Evolutionary conservation across 768 basidiomycete species (phyloP), one percentile per base, ranked within the genome.

Genomic region (Boletus reticuloceps): DNA sequence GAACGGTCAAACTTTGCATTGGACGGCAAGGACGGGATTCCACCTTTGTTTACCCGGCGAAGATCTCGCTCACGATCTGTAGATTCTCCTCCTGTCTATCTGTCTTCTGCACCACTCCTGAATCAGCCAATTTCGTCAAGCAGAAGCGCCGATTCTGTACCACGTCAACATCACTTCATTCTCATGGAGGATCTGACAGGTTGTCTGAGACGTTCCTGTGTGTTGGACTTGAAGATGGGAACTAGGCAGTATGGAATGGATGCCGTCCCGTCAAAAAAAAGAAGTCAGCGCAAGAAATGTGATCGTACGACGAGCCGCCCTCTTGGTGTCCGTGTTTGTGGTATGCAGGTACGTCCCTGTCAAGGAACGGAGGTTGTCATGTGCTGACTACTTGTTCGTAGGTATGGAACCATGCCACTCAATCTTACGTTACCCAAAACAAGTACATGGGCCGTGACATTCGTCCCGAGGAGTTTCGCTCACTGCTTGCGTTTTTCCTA

Each of bases 191-290:
- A 99, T 67, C 77, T 99, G 46, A 99, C 97, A 3, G 97, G 97
- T 25, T 78, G 89, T 34, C 72, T 97, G 66, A 95, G 90, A 72
- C 83, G 82, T 47, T 91, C 97, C 10, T 99, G 97, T 66, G 96
- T 99, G 40, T 83, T 98, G 65, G 97, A 99, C 72, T 77, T 99
- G 64, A 99, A 99, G 78, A 98, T 98, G 97, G 97, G 97, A n/a
- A 98, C 95, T 31, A 80, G 97, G 34, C 97, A 99, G 74, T 98
- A 98, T 72, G 97, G 97, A 19, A 90, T 96, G 76, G 93, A 97
- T 63, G 97, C 97, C 25, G 89, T 88, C 10, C 75, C 86, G 1
- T 77, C 84, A 50, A 99, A 99, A 78, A 98, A 97, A 82, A 94
- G 89, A 77, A 98, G 95, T 68, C 97, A 99, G 75, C 84, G 95